Conservation (phyloP, 2,329 filamentous ascomycete genomes). For the Boeremia lycopersici region DNA sequence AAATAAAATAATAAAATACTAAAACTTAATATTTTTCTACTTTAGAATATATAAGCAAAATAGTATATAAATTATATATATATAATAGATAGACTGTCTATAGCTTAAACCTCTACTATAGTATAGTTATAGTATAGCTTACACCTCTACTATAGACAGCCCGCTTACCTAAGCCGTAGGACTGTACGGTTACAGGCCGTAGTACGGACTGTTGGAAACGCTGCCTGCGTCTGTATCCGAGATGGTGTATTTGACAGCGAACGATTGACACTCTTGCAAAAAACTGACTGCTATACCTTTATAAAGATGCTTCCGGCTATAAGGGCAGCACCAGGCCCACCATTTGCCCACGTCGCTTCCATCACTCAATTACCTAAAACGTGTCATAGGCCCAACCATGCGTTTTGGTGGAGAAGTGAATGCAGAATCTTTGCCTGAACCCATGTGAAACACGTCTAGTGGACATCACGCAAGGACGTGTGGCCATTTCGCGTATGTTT, state of each 20-base stretch:
- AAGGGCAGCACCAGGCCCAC: not conserved
- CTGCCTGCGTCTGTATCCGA: not conserved
- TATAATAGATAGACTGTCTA: too few species aligned
- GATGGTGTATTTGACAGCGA: not conserved
- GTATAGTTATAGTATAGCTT: too few species aligned
- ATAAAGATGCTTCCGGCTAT: not conserved
- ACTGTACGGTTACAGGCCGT: too few species aligned
- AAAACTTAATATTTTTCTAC: too few species aligned
- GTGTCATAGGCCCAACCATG: not conserved
- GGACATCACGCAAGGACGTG: conserved; percentile 12
- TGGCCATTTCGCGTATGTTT: not conserved
- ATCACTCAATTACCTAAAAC: not conserved
- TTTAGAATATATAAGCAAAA: too few species aligned
- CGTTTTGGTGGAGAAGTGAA: conserved; percentile 3
- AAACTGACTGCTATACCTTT: not conserved
- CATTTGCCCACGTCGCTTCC: not conserved
- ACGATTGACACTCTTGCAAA: not conserved
- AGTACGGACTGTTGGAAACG: too few species aligned
- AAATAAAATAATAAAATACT: too few species aligned
- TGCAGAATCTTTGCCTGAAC: not conserved
- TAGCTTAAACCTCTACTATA: too few species aligned
- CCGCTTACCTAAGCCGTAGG: too few species aligned
- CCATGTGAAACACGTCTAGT: conserved; percentile 7
- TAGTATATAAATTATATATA: too few species aligned
- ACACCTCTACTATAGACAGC: too few species aligned